These are phyloP conservation scores for Mucor velutinosus DNA, from an alignment of 371 early-diverging fungal species.

Conservation along the genomic window DNA sequence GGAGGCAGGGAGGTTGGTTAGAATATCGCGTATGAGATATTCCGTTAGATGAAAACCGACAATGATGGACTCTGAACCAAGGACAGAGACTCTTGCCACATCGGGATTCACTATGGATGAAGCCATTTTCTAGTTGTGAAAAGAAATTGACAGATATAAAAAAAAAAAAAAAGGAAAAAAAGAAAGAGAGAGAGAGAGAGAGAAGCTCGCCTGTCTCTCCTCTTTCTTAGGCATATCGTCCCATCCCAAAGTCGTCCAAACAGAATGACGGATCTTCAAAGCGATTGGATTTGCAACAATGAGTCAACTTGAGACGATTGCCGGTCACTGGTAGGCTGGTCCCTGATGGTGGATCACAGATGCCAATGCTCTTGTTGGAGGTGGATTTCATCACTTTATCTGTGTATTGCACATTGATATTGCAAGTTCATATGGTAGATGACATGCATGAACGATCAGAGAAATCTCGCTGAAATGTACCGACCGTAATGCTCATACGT, in stretches of 20 bases:
- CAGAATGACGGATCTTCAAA: slow-evolving; percentile 1
- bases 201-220: background rate
- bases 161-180: too few relatives aligned
- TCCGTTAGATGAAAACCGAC: slow-evolving; percentile 84
- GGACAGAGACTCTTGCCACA: slow-evolving; percentile 78
- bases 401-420: too few relatives aligned
- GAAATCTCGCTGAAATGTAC: too few relatives aligned
- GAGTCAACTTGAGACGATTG: slow-evolving; percentile 6
- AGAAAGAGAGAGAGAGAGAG: background rate
- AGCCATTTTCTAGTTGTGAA: background rate
- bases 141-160: background rate
- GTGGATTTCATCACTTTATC: too few relatives aligned
- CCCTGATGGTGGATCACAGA: background rate
- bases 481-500: too few relatives aligned
- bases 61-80: slow-evolving; percentile 85
- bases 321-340: slow-evolving; percentile 6
- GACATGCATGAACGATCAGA: too few relatives aligned
- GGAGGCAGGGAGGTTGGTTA: slow-evolving; percentile 74
- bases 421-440: too few relatives aligned
- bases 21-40: slow-evolving; percentile 76
- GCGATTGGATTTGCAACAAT: slow-evolving; percentile 12
- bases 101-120: slow-evolving; percentile 37
- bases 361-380: background rate
- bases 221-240: background rate
- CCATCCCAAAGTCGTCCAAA: background rate